These are phyloP conservation scores for Maudiozyma bulderi DNA, from an alignment of 805 yeast species.

Conservation along the genomic window DNA sequence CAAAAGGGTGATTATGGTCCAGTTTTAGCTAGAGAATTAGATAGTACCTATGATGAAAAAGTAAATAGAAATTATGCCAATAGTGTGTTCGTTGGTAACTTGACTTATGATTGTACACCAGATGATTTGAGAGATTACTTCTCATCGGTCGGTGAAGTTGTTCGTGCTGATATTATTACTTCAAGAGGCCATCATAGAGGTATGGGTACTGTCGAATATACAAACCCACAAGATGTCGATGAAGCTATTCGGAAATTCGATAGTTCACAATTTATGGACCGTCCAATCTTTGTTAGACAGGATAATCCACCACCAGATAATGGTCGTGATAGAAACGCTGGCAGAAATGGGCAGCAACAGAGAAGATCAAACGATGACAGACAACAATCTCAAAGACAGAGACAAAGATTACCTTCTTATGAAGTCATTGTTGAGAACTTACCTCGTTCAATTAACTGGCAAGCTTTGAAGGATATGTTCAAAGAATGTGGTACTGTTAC, in stretches of 20 bases:
- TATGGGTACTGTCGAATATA: slow-evolving; percentile 85
- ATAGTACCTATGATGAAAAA: slow-evolving; percentile 29
- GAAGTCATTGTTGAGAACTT: slow-evolving; percentile 74
- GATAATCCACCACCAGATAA: slow-evolving; percentile 73
- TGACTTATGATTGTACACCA: slow-evolving; percentile 56
- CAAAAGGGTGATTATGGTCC: slow-evolving; percentile 21
- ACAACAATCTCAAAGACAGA: not conserved
- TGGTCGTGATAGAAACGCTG: slow-evolving; percentile 8
- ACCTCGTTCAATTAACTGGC: slow-evolving; percentile 79
- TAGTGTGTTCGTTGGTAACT: slow-evolving; percentile 64
- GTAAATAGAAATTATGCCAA: slow-evolving; percentile 53
- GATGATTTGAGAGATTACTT: slow-evolving; percentile 52
- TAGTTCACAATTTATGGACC: slow-evolving; percentile 54
- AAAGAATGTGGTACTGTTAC: slow-evolving; percentile 65
- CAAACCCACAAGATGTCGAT: slow-evolving; percentile 51
- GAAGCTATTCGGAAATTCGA: slow-evolving; percentile 63
- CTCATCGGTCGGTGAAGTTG: slow-evolving; percentile 51
- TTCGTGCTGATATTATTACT: slow-evolving; percentile 75
- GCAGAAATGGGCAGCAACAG: not conserved
- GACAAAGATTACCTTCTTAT: slow-evolving; percentile 5
- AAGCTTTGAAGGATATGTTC: slow-evolving; percentile 76
- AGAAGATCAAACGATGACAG: not conserved
- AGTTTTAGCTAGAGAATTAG: slow-evolving; percentile 15
- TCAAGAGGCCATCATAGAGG: slow-evolving; percentile 76
- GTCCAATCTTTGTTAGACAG: slow-evolving; percentile 82